Evolutionary conservation across 257 asterid genomes (phyloP), one percentile per base, ranked within the genome.

Genomic region (Verbena officinalis): DNA sequence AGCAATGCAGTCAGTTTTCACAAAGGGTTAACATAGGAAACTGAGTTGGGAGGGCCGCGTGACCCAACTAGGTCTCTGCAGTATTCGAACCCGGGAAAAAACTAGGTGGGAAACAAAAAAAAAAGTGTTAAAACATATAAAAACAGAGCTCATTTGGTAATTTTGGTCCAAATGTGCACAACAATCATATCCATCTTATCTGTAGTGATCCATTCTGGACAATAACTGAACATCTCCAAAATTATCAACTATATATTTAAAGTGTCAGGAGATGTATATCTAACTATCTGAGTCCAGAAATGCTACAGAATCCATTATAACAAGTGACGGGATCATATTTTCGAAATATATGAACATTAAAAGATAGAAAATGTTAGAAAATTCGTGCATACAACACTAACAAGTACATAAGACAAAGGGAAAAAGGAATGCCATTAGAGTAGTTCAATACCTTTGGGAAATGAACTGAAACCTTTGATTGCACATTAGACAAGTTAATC

Each of bases 361-460:
- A n/a, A 34, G n/a, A 20, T 5, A 2, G 36, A 34, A 38, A 33
- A 49, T n/a, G 14, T 23, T 36, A 6, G 12, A 30, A 64, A 27
- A 15, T 57, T 13, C 2, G 44, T n/a, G 50, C 43, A 51, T 31
- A 53, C 51, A 53, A 1, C 44, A 48, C 61, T 42, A 56, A 61
- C 11, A 44, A 16, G 11, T 1, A 1, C 3, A 3, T 9, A 36
- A 4, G 40, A 4, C 40, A 36, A 2, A 36, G 7, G 33, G 4
- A 27, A 5, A 67, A 52, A 9, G 43, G 30, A 59, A 30, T 21
- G 55, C 17, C 58, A 20, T 62, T 16, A 10, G 27, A 56, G 5
- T 31, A 34, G 33, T 49, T 30, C 55, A 53, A 67, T 8, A 61
- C 53, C 17, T 34, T 51, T 52, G 52, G 36, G n/a, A 42, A 19